Percentiles rank a stretch among this genome's conserved stretches.
These are phyloP conservation scores for Sugiyamaella marilandica DNA, from an alignment of 805 yeast genomes.

Conservation along the genomic window DNA sequence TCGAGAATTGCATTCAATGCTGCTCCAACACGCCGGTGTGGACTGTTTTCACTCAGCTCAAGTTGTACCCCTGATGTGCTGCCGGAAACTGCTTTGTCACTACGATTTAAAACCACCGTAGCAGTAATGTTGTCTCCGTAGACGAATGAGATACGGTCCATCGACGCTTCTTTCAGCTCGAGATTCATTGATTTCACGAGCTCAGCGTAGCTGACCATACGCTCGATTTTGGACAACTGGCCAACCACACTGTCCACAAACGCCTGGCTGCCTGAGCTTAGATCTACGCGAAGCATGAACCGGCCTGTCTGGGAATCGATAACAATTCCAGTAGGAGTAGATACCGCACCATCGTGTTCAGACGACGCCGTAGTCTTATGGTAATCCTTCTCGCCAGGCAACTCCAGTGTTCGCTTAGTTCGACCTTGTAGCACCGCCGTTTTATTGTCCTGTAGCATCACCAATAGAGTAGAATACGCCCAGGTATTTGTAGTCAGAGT, in stretches of 20 bases:
- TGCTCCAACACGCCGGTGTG: constrained; percentile 27
- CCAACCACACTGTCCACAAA: constrained; percentile 12
- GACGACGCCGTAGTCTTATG: background rate
- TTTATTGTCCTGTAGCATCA: constrained; percentile 11
- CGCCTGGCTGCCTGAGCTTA: background rate
- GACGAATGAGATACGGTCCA: constrained; percentile 27
- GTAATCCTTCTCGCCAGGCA: background rate
- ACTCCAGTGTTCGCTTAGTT: constrained; percentile 9
- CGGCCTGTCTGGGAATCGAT: constrained; percentile 25
- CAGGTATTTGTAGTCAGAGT: constrained; percentile 15
- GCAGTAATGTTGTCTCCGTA: constrained; percentile 21
- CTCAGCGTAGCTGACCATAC: constrained; percentile 29
- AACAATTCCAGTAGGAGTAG: constrained; percentile 19
- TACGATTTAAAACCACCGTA: constrained; percentile 3
- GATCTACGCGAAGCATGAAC: constrained; percentile 11
- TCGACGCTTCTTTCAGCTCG: constrained; percentile 27
- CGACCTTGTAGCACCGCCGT: constrained; percentile 21
- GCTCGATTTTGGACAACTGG: constrained; percentile 27
- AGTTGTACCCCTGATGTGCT: constrained; percentile 12
- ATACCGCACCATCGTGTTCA: background rate
- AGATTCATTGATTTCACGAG: constrained; percentile 26
- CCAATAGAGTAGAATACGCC: constrained; percentile 21
- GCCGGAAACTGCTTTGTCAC: background rate
- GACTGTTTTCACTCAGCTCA: constrained; percentile 21
- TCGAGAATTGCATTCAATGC: constrained; percentile 27